Percentiles rank a stretch among this genome's conserved stretches.
Conservation (phyloP, 2,329 filamentous ascomycete species). For the Ilyonectria robusta region DNA sequence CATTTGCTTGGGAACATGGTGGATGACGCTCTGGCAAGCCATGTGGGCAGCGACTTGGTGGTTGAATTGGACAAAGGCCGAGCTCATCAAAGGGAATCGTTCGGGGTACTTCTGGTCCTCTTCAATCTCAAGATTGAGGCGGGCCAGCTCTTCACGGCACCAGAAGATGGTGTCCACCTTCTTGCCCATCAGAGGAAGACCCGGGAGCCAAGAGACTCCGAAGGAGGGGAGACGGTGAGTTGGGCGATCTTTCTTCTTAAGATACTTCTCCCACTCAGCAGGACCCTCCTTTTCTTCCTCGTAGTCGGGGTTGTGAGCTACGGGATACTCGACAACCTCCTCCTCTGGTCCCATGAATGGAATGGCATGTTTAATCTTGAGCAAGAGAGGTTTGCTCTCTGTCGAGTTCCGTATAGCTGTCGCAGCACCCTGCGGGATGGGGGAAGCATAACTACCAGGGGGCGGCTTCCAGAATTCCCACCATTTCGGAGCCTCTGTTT, state of each 20-base stretch:
- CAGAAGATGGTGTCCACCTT: constrained; percentile 97
- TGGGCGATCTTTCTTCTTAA: constrained; percentile 85
- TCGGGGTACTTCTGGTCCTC: constrained; percentile 89
- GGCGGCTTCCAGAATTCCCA: constrained; percentile 78
- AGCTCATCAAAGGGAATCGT: constrained; percentile 92
- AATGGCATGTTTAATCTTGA: constrained; percentile 64
- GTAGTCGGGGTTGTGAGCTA: constrained; percentile 74
- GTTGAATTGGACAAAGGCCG: constrained; percentile 98
- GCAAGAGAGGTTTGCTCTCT: constrained; percentile 63
- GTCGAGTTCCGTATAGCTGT: constrained; percentile 55
- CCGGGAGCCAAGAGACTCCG: constrained; percentile 79
- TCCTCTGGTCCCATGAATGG: constrained; percentile 64
- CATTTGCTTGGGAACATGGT: constrained; percentile 96
- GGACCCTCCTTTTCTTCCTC: constrained; percentile 70
- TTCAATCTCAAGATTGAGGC: constrained; percentile 93
- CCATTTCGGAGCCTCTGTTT: constrained; percentile 63
- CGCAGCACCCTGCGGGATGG: constrained; percentile 70
- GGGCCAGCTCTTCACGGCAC: constrained; percentile 87
- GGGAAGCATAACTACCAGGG: constrained; percentile 72
- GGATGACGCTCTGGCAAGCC: constrained; percentile 93
- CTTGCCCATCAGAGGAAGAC: constrained; percentile 83
- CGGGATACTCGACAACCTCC: constrained; percentile 68
- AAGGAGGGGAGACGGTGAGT: constrained; percentile 82
- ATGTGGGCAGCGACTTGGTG: constrained; percentile 98
- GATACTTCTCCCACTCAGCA: constrained; percentile 85